Conservation (phyloP, 2,329 filamentous ascomycete species). For the Sordariomycetes sp. region DNA sequence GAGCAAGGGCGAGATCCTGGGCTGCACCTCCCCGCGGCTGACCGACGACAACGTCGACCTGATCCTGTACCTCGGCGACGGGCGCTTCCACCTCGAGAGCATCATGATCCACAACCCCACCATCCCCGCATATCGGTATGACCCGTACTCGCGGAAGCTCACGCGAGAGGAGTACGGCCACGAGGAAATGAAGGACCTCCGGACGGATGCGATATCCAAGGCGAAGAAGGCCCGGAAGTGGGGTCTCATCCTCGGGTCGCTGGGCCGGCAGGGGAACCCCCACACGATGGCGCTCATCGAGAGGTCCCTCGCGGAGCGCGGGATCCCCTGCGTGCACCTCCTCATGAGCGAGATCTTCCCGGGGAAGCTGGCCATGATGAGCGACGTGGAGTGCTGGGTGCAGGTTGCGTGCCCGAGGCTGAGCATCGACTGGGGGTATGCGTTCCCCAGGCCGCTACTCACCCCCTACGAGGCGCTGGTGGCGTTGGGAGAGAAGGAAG, state of each 20-base stretch:
- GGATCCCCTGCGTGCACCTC: conserved; percentile 74
- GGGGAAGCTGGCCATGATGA: conserved; percentile 87
- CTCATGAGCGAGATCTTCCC: conserved; percentile 94
- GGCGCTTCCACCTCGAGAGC: conserved; percentile 90
- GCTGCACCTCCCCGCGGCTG: conserved; percentile 83
- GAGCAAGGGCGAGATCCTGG: conserved; percentile 90
- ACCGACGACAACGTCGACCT: conserved; percentile 54
- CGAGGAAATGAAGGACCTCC: conserved; percentile 75
- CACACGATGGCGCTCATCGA: conserved; percentile 86
- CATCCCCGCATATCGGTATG: conserved; percentile 88
- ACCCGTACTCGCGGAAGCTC: conserved; percentile 86
- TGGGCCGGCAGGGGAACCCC: conserved; percentile 91
- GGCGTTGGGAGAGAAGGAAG: conserved; percentile 68
- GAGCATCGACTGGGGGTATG: conserved; percentile 98
- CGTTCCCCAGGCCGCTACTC: conserved; percentile 76
- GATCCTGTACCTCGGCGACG: conserved; percentile 84
- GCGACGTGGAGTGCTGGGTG: conserved; percentile 93
- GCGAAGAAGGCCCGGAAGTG: conserved; percentile 76
- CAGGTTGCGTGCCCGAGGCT: conserved; percentile 94
- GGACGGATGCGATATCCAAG: conserved; percentile 63
- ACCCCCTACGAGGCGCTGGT: conserved; percentile 94
- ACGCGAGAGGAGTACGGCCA: conserved; percentile 90
- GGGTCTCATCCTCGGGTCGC: conserved; percentile 86
- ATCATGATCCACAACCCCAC: conserved; percentile 98
- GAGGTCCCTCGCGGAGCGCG: conserved; percentile 56